Conservation (phyloP, 2,329 filamentous ascomycete genomes). For the Plectosphaerella sp. region DNA sequence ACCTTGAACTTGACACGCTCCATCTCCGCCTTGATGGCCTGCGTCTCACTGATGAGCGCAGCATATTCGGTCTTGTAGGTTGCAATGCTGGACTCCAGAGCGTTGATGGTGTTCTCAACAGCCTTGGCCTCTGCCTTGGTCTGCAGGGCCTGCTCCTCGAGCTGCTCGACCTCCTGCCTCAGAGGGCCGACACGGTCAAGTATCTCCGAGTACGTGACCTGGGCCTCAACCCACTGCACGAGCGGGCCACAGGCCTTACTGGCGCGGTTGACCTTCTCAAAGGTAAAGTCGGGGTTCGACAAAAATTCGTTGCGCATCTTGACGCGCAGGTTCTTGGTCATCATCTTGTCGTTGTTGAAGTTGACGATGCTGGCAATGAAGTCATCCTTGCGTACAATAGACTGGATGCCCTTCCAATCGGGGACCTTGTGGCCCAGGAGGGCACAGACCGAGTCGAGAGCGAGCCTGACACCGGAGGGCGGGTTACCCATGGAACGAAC, state of each 20-base stretch:
- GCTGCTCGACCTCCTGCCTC: slow-evolving; percentile 78
- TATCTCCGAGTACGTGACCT: slow-evolving; percentile 98
- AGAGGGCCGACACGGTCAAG: slow-evolving; percentile 89
- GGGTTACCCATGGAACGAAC: slow-evolving; percentile 95
- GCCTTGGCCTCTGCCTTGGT: slow-evolving; percentile 92
- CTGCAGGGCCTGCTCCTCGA: slow-evolving; percentile 84
- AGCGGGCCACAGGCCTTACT: slow-evolving; percentile 95
- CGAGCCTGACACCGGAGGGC: slow-evolving; percentile 83
- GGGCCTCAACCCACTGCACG: slow-evolving; percentile 94
- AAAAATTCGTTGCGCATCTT: slow-evolving; percentile 94
- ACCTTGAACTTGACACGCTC: slow-evolving; percentile 95
- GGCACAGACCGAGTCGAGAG: slow-evolving; percentile 94
- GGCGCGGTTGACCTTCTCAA: slow-evolving; percentile 91
- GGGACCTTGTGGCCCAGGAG: slow-evolving; percentile 84
- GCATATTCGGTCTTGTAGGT: slow-evolving; percentile 97
- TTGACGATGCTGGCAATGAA: slow-evolving; percentile 98
- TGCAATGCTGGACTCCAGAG: slow-evolving; percentile 84
- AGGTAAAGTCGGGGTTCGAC: slow-evolving; percentile 91
- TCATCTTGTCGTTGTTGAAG: slow-evolving; percentile 92
- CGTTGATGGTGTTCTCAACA: slow-evolving; percentile 80
- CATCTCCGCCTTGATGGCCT: slow-evolving; percentile 98
- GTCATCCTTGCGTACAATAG: slow-evolving; percentile 84
- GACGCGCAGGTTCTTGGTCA: slow-evolving; percentile 75
- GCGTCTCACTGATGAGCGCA: slow-evolving; percentile 90
- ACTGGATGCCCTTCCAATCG: slow-evolving; percentile 89